A percentile compares a stretch with the other conserved stretches of the same genome.
Conservation (phyloP, 2,329 filamentous ascomycete genomes). For the Penicillium sp. region DNA sequence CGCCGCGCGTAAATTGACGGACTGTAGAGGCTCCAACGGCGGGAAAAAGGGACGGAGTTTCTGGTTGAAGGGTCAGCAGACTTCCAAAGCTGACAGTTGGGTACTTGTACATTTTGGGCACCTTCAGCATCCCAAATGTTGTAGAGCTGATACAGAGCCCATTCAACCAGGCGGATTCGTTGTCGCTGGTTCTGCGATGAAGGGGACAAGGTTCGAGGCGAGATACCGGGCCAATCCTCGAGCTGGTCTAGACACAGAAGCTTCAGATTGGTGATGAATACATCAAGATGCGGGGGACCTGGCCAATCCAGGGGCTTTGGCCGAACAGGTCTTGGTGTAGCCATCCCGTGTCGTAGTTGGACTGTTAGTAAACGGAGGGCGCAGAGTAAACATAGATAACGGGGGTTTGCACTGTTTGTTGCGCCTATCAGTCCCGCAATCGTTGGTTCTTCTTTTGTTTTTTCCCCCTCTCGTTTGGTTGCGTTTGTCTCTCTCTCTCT, state of each 20-base stretch:
- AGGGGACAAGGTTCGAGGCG: constrained; percentile 68
- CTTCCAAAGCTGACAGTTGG: background rate
- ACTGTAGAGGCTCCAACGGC: constrained; percentile 85
- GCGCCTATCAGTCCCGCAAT: constrained; percentile 11
- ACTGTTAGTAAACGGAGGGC: constrained; percentile 11
- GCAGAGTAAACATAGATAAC: constrained; percentile 28
- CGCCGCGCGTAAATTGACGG: constrained; percentile 82
- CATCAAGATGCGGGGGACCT: constrained; percentile 55
- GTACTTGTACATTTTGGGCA: constrained; percentile 63
- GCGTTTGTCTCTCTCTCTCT: constrained; percentile 6
- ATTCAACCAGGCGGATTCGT: constrained; percentile 80
- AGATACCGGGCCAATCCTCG: constrained; percentile 79
- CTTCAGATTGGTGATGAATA: constrained; percentile 81
- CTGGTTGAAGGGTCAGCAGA: constrained; percentile 47
- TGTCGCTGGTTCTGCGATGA: constrained; percentile 74
- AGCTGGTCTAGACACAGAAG: constrained; percentile 76
- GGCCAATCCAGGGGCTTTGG: constrained; percentile 38
- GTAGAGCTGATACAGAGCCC: constrained; percentile 87
- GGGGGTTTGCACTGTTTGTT: constrained; percentile 29
- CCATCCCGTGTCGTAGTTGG: constrained; percentile 29
- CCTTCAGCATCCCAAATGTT: constrained; percentile 77
- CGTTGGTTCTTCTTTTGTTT: constrained; percentile 2
- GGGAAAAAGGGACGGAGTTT: constrained; percentile 91
- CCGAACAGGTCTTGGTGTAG: constrained; percentile 31
- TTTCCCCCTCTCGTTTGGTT: background rate